Evolutionary conservation across 495 filamentous ascomycete genomes (phyloP).

Genomic region (Wilcoxina mikolae): DNA sequence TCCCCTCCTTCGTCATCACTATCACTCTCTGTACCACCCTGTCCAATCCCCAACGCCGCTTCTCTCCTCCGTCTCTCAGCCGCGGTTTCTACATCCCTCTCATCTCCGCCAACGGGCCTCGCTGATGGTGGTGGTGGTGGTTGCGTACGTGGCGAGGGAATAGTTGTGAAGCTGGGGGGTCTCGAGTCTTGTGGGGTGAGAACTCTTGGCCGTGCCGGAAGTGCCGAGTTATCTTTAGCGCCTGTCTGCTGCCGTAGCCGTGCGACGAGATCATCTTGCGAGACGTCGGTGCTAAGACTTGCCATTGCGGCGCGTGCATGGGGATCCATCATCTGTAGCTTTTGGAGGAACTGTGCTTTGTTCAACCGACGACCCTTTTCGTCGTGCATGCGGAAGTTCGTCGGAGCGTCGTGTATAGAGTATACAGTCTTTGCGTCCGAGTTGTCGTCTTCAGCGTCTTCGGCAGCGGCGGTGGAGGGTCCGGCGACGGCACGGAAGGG

Average conservation of each 20-base stretch:
- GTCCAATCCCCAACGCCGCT: slow-evolving; percentile 59
- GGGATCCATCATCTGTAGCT: slow-evolving; percentile 68
- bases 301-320: slow-evolving; percentile 56
- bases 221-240: not conserved
- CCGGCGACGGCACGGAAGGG: too few species aligned
- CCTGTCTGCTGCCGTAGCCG: slow-evolving; percentile 1
- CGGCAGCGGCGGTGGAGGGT: not conserved
- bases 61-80: slow-evolving; percentile 71
- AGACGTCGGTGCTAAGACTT: slow-evolving; percentile 29
- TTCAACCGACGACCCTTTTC: slow-evolving; percentile 62
- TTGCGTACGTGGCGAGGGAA: not conserved
- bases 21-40: slow-evolving; percentile 33
- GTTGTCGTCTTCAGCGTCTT: slow-evolving; percentile 28
- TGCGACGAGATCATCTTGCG: not conserved
- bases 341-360: slow-evolving; percentile 78
- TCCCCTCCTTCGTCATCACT: slow-evolving; percentile 25
- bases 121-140: not conserved
- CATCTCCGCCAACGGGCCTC: not conserved
- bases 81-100: slow-evolving; percentile 46
- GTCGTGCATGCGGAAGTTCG: slow-evolving; percentile 74
- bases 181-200: not conserved
- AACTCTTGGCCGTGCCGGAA: not conserved
- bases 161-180: not conserved
- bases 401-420: slow-evolving; percentile 36
- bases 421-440: slow-evolving; percentile 27